Percentiles rank a stretch among this genome's conserved stretches.
These are phyloP conservation scores for Erythrobasidium hasegawianum DNA, from an alignment of 1,284 basidiomycete species.

Conservation along the genomic window DNA sequence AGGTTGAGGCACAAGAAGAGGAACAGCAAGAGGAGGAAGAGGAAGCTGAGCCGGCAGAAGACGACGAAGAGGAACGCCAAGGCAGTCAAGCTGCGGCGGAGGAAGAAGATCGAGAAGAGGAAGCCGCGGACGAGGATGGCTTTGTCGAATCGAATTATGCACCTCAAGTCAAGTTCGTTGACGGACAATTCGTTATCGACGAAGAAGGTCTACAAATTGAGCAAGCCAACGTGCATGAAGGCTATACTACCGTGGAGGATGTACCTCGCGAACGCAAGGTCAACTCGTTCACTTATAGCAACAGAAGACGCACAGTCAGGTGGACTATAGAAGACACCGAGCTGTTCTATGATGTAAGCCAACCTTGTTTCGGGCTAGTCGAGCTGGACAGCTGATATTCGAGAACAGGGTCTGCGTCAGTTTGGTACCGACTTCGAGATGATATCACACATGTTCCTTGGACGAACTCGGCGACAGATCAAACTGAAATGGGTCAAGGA, in stretches of 20 bases:
- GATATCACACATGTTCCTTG: slow-evolving; percentile 76
- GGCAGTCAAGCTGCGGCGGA: not conserved
- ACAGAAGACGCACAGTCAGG: slow-evolving; percentile 66
- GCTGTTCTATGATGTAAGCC: slow-evolving; percentile 72
- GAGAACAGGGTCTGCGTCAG: slow-evolving; percentile 66
- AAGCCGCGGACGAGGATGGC: slow-evolving; percentile 60
- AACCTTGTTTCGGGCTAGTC: not conserved
- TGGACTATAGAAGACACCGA: slow-evolving; percentile 85
- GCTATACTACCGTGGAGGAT: slow-evolving; percentile 71
- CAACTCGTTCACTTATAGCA: slow-evolving; percentile 74
- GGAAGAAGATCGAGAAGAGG: slow-evolving; percentile 46
- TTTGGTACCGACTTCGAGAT: slow-evolving; percentile 91
- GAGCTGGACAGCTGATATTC: not conserved
- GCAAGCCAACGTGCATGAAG: slow-evolving; percentile 50
- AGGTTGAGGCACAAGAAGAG: too few species aligned
- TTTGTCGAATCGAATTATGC: slow-evolving; percentile 62
- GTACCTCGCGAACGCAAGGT: slow-evolving; percentile 75
- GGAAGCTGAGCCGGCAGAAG: slow-evolving; percentile 4
- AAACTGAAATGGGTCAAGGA: slow-evolving; percentile 87
- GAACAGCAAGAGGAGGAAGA: not conserved
- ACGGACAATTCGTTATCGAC: slow-evolving; percentile 74
- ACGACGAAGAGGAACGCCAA: slow-evolving; percentile 11
- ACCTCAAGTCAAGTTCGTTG: slow-evolving; percentile 73
- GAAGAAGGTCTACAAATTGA: slow-evolving; percentile 73
- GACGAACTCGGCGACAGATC: slow-evolving; percentile 76